These are phyloP conservation scores for Epichloe scottii DNA, from an alignment of 2,329 filamentous ascomycete species.

Conservation along the genomic window DNA sequence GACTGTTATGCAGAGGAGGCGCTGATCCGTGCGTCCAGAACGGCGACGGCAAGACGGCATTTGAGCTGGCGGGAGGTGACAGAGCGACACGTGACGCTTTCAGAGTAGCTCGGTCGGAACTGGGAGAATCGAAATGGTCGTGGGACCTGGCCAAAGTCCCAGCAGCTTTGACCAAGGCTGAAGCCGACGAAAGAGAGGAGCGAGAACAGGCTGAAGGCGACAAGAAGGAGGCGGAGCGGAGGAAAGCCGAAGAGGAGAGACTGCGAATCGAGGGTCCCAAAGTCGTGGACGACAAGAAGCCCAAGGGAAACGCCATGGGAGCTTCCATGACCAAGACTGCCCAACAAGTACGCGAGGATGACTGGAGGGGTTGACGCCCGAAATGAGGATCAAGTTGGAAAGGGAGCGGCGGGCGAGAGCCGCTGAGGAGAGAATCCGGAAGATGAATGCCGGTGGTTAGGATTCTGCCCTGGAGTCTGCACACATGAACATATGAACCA, in stretches of 20 bases:
- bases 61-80: slow-evolving; percentile 80
- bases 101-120: slow-evolving; percentile 68
- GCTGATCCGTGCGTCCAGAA: slow-evolving; percentile 64
- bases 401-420: slow-evolving; percentile 82
- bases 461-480: background rate
- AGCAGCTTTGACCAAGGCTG: slow-evolving; percentile 52
- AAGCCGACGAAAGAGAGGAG: slow-evolving; percentile 57
- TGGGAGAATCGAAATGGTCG: slow-evolving; percentile 64
- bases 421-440: slow-evolving; percentile 73
- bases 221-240: slow-evolving; percentile 55
- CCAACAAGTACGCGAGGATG: slow-evolving; percentile 71
- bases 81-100: slow-evolving; percentile 81
- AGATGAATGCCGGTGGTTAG: slow-evolving; percentile 30
- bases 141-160: slow-evolving; percentile 72
- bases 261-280: slow-evolving; percentile 54
- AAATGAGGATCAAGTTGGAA: slow-evolving; percentile 75
- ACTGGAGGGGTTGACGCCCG: slow-evolving; percentile 70
- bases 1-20: slow-evolving; percentile 60
- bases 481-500: no score
- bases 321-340: slow-evolving; percentile 56
- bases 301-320: slow-evolving; percentile 37
- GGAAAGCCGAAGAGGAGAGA: slow-evolving; percentile 62
- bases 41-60: slow-evolving; percentile 68
- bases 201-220: slow-evolving; percentile 58
- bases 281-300: slow-evolving; percentile 35